Base-by-base conservation (phyloP, 2,329 filamentous ascomycete species). In the Pyrenophora tritici-repentis region DNA sequence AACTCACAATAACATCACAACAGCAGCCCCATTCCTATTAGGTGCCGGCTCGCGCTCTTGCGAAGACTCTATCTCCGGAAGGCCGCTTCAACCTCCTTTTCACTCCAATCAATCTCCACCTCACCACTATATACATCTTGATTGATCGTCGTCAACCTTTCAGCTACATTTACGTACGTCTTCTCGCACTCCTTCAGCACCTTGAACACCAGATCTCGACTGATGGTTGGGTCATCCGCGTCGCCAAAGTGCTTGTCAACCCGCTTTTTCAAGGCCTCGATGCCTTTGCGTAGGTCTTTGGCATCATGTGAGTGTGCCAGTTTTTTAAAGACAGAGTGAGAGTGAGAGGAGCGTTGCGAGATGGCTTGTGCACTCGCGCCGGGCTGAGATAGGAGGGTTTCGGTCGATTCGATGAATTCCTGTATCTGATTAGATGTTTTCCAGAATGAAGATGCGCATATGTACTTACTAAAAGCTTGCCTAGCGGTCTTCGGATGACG, bases 191-290 rank as follows among this genome's bases (percentile, higher is more conserved):
- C 82, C 49, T 80, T 81, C 42, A 83, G 75, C 22, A 87, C 84
- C 68, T 85, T 83, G 37, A 74, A 73, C 18, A 87, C 82, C 42
- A 88, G 67, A 44, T 78, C 80, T 6, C 81, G 75, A 63, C 84
- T 88, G 46, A 88, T 78, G 17, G 78, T 83, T 47, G 86, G 84
- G 57, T 92, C 89, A 62, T 95, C 91, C 4, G 87, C 89, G 61
- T 96, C 91, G 36, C 91, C 91, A 79, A 97, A 97, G 74, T 97
- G 93, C 78, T 97, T 99, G 76, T 97, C 93, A 1, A 97, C 90
- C 42, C 93, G 84, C 78, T 96, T 96, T 66, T 88, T 88, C 61
- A 97, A 80, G 46, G 90, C 84, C 66, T 96, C 91, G 61, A 96
- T 88, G n/a, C 93, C 92, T 70, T 92, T 91, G 58, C 89, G 84